Conservation (phyloP, 805 yeast genomes). For the Candida wancherniae region DNA sequence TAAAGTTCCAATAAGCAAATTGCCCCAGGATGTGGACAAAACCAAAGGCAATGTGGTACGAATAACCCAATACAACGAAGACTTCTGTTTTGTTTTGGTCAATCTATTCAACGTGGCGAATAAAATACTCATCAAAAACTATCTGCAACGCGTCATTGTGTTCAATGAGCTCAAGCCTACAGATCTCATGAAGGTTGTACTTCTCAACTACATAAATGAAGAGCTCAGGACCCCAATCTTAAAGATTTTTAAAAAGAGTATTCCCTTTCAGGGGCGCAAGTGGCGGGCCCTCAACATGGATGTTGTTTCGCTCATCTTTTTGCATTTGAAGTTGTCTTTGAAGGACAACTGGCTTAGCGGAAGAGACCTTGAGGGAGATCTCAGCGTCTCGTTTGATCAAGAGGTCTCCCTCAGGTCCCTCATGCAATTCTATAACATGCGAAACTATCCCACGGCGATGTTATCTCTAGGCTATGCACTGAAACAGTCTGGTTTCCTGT, state of each 20-base stretch:
- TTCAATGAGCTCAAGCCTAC: constrained; percentile 62
- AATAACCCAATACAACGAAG: constrained; percentile 28
- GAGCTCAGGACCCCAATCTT: constrained; percentile 65
- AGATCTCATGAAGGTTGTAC: constrained; percentile 51
- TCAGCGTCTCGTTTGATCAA: constrained; percentile 74
- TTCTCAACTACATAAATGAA: constrained; percentile 54
- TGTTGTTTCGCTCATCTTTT: constrained; percentile 77
- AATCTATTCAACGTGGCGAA: constrained; percentile 55
- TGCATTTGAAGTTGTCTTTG: constrained; percentile 66
- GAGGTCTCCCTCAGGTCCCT: constrained; percentile 80
- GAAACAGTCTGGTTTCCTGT: too few relatives aligned
- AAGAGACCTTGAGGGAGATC: constrained; percentile 67
- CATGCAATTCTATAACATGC: constrained; percentile 67
- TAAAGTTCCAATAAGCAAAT: constrained; percentile 22
- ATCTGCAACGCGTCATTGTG: constrained; percentile 65
- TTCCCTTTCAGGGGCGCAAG: constrained; percentile 88
- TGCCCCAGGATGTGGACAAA: constrained; percentile 24
- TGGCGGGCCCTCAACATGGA: constrained; percentile 96
- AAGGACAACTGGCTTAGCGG: constrained; percentile 89
- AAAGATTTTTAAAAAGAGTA: constrained; percentile 68
- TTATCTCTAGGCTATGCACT: constrained; percentile 48
- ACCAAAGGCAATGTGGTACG: constrained; percentile 24
- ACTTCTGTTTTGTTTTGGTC: constrained; percentile 44
- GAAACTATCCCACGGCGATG: constrained; percentile 52
- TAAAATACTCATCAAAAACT: constrained; percentile 55